Conservation (phyloP, 371 early-diverging fungal species). For the Saksenaea vasiformis region DNA sequence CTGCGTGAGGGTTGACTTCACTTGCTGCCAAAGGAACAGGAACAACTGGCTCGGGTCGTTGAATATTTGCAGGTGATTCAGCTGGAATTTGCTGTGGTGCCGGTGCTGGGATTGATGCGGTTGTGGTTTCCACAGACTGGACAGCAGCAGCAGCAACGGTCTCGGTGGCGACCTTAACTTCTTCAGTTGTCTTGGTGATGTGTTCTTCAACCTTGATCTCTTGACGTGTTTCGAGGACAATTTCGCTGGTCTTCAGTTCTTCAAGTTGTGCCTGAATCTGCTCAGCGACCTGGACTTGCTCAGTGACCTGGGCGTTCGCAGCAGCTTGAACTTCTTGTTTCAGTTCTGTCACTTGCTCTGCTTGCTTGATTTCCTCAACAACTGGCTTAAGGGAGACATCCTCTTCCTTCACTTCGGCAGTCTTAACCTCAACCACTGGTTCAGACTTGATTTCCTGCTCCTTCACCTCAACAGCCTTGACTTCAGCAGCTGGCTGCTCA, state of each 20-base stretch:
- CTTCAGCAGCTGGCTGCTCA: background rate
- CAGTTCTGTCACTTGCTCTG: background rate
- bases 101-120: background rate
- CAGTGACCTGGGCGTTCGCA: slow-evolving; percentile 51
- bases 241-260: background rate
- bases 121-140: background rate
- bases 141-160: background rate
- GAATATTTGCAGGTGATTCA: background rate
- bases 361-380: background rate
- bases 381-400: background rate
- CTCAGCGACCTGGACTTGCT: background rate
- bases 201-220: background rate
- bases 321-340: slow-evolving; percentile 27
- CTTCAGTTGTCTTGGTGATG: background rate
- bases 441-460: background rate
- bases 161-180: background rate
- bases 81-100: background rate
- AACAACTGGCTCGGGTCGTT: slow-evolving; percentile 14
- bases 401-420: background rate
- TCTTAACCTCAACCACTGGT: background rate
- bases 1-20: slow-evolving; percentile 11
- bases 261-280: background rate
- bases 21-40: slow-evolving; percentile 14
- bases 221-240: too few species aligned
- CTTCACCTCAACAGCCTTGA: background rate